These are phyloP conservation scores for Fusarium sp. DNA, from an alignment of 2,329 filamentous ascomycete species.

Conservation along the genomic window DNA sequence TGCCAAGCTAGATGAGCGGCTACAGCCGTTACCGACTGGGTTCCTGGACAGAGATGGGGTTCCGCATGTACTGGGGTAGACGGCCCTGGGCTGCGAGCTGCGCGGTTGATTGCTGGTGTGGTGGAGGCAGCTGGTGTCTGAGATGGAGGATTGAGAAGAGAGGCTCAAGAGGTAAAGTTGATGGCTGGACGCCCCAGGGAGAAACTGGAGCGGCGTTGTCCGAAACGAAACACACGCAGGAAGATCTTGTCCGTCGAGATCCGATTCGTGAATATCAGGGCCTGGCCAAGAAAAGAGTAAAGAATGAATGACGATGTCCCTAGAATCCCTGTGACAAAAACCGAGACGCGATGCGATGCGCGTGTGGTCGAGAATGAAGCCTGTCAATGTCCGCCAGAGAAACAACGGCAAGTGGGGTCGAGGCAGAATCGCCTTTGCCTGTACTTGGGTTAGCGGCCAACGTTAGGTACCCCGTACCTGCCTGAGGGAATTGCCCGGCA, in stretches of 20 bases:
- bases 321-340: constrained; percentile 7
- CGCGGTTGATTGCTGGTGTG: not conserved
- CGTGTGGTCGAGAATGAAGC: constrained; percentile 25
- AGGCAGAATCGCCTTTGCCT: not conserved
- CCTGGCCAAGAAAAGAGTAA: not conserved
- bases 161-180: constrained; percentile 6
- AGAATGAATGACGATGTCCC: not conserved
- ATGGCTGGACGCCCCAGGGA: constrained; percentile 5
- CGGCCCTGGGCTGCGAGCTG: not conserved
- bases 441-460: not conserved
- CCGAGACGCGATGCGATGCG: constrained; percentile 24
- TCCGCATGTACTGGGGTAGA: not conserved
- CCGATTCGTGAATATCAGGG: not conserved
- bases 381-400: constrained; percentile 20
- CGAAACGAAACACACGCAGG: constrained; percentile 19
- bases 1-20: constrained; percentile 8
- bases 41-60: constrained; percentile 1
- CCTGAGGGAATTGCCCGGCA: constrained; percentile 1
- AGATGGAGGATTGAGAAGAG: constrained; percentile 14
- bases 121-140: constrained; percentile 6
- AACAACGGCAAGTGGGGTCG: constrained; percentile 18
- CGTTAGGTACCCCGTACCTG: not conserved
- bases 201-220: constrained; percentile 12
- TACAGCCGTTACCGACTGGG: not conserved
- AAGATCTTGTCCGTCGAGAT: not conserved